Conservation (phyloP, 352 stramenopile species). For the Phytophthora aleatoria region DNA sequence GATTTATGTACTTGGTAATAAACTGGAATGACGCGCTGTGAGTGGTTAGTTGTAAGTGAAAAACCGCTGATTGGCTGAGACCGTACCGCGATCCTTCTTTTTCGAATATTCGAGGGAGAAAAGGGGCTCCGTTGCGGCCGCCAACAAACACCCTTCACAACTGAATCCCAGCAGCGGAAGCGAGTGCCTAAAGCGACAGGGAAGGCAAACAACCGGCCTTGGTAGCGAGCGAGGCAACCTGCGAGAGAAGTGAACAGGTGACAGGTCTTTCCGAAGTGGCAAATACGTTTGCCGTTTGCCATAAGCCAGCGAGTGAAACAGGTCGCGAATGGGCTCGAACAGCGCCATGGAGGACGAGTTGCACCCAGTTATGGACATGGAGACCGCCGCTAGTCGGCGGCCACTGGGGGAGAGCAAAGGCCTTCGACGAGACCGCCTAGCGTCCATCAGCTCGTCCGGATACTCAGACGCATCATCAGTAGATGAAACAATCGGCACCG, state of each 20-base stretch:
- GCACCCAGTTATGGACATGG: constrained; percentile 49
- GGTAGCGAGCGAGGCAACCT: constrained; percentile 13
- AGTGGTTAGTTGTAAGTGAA: constrained; percentile 21
- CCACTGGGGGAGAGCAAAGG: constrained; percentile 40
- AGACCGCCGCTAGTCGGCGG: constrained; percentile 35
- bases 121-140: constrained; percentile 7
- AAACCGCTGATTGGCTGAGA: constrained; percentile 29
- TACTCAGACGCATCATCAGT: constrained; percentile 49
- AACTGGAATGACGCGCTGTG: neutral
- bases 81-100: constrained; percentile 22
- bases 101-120: constrained; percentile 36
- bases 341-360: constrained; percentile 53
- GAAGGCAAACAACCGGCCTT: constrained; percentile 4
- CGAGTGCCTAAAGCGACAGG: constrained; percentile 19
- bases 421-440: constrained; percentile 38
- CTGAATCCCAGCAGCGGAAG: constrained; percentile 25
- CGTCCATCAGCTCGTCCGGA: constrained; percentile 42
- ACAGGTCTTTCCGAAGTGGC: neutral
- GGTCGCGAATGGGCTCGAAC: constrained; percentile 43
- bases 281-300: constrained; percentile 6
- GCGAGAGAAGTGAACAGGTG: neutral
- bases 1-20: constrained; percentile 23
- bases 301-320: constrained; percentile 1
- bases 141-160: constrained; percentile 31
- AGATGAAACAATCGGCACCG: constrained; percentile 33